Conservation (phyloP, 805 yeast species). For the Lachancea lanzarotensis region DNA sequence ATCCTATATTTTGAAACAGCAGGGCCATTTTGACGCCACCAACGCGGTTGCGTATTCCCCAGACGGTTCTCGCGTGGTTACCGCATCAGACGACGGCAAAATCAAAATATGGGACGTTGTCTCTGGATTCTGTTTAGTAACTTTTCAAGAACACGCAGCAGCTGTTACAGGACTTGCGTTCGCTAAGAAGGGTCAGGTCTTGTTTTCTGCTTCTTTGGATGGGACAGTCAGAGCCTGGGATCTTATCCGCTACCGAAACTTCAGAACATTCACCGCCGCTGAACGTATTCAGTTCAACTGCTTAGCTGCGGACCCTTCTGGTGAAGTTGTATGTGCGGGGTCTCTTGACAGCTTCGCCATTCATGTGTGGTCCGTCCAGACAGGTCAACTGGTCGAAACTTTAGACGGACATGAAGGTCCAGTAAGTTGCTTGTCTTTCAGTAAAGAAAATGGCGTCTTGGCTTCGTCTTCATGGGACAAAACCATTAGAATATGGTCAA, state of each 20-base stretch:
- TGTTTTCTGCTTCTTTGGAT: constrained; percentile 87
- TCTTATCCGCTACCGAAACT: constrained; percentile 83
- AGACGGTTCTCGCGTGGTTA: constrained; percentile 86
- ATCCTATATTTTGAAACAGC: constrained; percentile 89
- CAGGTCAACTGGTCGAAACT: constrained; percentile 82
- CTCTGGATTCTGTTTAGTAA: constrained; percentile 87
- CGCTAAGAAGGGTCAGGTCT: constrained; percentile 83
- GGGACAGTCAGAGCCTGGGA: constrained; percentile 99
- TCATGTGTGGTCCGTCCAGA: constrained; percentile 96
- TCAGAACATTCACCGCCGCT: constrained; percentile 90
- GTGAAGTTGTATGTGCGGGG: constrained; percentile 94
- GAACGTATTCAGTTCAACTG: constrained; percentile 80
- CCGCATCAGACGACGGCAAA: constrained; percentile 95
- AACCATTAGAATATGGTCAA: constrained; percentile 87
- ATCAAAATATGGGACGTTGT: constrained; percentile 93
- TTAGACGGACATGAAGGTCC: constrained; percentile 96
- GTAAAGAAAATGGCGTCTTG: constrained; percentile 64
- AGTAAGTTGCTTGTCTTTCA: constrained; percentile 79
- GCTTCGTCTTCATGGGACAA: constrained; percentile 97
- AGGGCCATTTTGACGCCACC: constrained; percentile 91
- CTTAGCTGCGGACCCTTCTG: constrained; percentile 93
- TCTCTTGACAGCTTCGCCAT: constrained; percentile 84
- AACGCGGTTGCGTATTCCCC: constrained; percentile 85
- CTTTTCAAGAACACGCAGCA: constrained; percentile 85
- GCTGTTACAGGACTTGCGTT: constrained; percentile 84